Percentiles rank a stretch among this genome's conserved stretches.
Conservation (phyloP, 495 filamentous ascomycete species). For the Astrothelium macrocarpum region DNA sequence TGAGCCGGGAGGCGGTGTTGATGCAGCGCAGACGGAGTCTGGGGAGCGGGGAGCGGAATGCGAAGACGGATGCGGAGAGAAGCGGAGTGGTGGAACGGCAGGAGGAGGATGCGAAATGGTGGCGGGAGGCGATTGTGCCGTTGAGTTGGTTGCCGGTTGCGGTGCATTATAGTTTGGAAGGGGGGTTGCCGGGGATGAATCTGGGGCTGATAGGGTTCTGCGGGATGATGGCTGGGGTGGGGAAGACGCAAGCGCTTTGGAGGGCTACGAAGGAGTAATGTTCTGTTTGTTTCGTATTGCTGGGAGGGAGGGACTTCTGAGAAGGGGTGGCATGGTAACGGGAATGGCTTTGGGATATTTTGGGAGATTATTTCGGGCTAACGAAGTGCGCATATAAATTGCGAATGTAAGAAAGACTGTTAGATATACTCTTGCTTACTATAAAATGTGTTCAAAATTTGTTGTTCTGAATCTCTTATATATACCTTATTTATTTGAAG, state of each 20-base stretch:
- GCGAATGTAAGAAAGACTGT: too few relatives aligned
- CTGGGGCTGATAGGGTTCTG: conserved; percentile 28
- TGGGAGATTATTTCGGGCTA: too few relatives aligned
- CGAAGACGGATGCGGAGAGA: conserved; percentile 12
- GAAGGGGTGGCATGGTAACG: neutral
- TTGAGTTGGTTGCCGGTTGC: conserved; percentile 30
- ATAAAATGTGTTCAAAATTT: too few relatives aligned
- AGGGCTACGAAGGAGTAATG: conserved; percentile 15
- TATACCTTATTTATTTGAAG: too few relatives aligned
- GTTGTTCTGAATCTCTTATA: too few relatives aligned
- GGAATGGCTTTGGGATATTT: neutral
- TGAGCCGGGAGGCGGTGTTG: conserved; percentile 25
- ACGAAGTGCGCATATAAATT: too few relatives aligned
- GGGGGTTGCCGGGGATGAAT: conserved; percentile 28
- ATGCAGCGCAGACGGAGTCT: conserved; percentile 15
- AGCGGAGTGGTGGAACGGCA: conserved; percentile 18
- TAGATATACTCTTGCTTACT: too few relatives aligned
- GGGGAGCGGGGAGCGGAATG: conserved; percentile 16
- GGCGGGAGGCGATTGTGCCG: conserved; percentile 28
- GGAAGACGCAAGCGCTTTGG: conserved; percentile 24
- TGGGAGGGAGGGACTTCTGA: neutral
- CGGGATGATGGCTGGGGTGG: conserved; percentile 25
- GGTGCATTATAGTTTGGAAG: conserved; percentile 24
- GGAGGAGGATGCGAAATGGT: conserved; percentile 29
- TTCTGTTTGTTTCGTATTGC: neutral